phyloP scores from a whole-genome alignment of 768 basidiomycete species.

The Suillus plorans region DNA sequence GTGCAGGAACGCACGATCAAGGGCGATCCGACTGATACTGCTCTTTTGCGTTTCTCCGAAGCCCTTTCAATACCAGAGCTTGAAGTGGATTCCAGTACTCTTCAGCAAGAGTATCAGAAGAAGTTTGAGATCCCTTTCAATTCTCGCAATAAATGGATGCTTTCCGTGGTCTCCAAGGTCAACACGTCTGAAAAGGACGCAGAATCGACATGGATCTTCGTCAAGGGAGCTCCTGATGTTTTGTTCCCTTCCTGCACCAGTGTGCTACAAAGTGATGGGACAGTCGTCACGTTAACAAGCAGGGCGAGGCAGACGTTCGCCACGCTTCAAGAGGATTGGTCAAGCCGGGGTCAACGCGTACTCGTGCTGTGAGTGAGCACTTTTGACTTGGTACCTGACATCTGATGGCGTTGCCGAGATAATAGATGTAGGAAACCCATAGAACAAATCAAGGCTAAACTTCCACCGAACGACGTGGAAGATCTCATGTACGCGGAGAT shows the following conservation, averaged over 20 bases:
- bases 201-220: conserved; percentile 31
- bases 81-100: conserved; percentile 12
- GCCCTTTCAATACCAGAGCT: conserved; percentile 10
- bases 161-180: conserved; percentile 34
- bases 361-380: conserved; percentile 32
- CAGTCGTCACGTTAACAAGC: conserved; percentile 21
- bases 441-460: conserved; percentile 8
- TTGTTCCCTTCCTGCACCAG: conserved; percentile 35
- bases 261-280: conserved; percentile 24
- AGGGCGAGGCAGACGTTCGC: conserved; percentile 13
- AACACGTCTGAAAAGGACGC: background rate
- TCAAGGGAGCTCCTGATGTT: conserved; percentile 55
- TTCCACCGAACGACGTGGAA: conserved; percentile 11
- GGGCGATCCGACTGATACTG: conserved; percentile 46
- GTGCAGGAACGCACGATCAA: conserved; percentile 23
- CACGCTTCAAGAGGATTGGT: conserved; percentile 34
- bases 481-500: conserved; percentile 37
- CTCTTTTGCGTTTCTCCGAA: conserved; percentile 43
- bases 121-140: conserved; percentile 34
- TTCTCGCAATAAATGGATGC: conserved; percentile 52
- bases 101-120: background rate
- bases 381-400: background rate
- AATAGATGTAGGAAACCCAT: conserved; percentile 7
- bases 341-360: conserved; percentile 46
- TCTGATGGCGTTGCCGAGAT: background rate